These are phyloP conservation scores for Lycium barbarum DNA, from an alignment of 257 asterid species.

Conservation along the genomic window DNA sequence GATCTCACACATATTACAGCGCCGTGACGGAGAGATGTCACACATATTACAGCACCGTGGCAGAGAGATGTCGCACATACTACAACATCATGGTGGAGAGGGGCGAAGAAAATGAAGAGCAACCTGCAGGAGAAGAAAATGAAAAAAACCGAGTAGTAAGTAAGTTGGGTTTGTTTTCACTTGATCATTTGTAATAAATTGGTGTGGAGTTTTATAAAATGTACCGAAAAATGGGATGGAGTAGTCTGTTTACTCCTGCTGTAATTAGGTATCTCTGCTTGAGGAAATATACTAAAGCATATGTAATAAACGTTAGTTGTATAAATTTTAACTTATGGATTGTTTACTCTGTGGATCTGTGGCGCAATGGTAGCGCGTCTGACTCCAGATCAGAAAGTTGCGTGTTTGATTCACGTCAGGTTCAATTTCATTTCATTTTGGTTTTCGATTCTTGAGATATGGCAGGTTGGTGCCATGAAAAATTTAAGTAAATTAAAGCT, in stretches of 20 bases:
- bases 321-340: too few species aligned
- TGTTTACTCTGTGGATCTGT: conserved; percentile 19
- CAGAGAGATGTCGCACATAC: conserved; percentile 32
- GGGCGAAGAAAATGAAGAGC: conserved; percentile 28
- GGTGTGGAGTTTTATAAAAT: background rate
- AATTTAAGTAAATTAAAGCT: too few species aligned
- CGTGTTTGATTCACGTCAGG: conserved; percentile 93
- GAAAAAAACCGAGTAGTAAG: conserved; percentile 52
- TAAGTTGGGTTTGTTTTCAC: background rate
- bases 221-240: background rate
- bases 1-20: background rate
- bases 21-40: conserved; percentile 11
- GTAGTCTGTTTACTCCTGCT: background rate
- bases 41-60: conserved; percentile 25
- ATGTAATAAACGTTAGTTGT: background rate
- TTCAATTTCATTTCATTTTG: conserved; percentile 36
- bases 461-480: too few species aligned
- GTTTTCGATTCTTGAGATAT: too few species aligned
- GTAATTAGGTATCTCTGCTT: background rate
- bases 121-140: conserved; percentile 36
- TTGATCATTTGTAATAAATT: background rate
- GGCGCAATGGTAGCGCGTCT: conserved; percentile 79
- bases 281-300: background rate
- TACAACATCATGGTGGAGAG: conserved; percentile 35
- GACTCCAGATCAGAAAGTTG: conserved; percentile 99